Base-by-base conservation (phyloP, 2,329 filamentous ascomycete species). In the Ascochyta rabiei region DNA sequence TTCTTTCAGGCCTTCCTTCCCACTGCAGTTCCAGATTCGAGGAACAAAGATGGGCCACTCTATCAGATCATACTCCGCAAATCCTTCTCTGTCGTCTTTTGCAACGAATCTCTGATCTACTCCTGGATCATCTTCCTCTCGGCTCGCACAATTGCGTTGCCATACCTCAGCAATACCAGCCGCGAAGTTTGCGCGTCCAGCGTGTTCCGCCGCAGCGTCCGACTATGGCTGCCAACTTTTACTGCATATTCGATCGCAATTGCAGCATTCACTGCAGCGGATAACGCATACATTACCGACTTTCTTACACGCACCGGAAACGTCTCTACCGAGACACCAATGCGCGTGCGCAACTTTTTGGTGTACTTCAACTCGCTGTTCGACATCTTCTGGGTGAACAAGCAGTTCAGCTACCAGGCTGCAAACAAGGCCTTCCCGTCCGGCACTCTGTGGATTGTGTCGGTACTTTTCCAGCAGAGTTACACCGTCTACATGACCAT, bases 401-500 rank as follows among this genome's bases (percentile, higher is more conserved):
- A 74, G 15, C 53, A 67, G 24, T 79, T 75, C 53, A 64, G 61
- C 48, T 62, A 53, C 7, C 76, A 80, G 56, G 75, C 77, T 13
- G 79, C 72, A 2, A 79, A 73, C 48, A 64, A 56, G 12, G 76
- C 74, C 4, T 81, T 79, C 59, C 79, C 79, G 1, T 76, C 76
- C 2, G 67, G 73, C n/a, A 80, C 76, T 0, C 63, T 81, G n/a
- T 81, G 79, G 77, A 75, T 74, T 9, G 60, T 80, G 26, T 77
- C 72, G 6, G 69, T 77, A n/a, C 69, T 81, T 15, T 81, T 77
- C 60, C 70, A 74, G 47, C 79, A 81, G 56, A 76, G 74, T 58
- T 80, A 78, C 63, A 81, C 79, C 0, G 72, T 80, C 8, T 81
- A 79, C 60, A 79, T 80, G 67, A 70, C 77, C 4, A 80, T 80